Base-by-base conservation (phyloP, 495 filamentous ascomycete species). In the Penicillium manginii region DNA sequence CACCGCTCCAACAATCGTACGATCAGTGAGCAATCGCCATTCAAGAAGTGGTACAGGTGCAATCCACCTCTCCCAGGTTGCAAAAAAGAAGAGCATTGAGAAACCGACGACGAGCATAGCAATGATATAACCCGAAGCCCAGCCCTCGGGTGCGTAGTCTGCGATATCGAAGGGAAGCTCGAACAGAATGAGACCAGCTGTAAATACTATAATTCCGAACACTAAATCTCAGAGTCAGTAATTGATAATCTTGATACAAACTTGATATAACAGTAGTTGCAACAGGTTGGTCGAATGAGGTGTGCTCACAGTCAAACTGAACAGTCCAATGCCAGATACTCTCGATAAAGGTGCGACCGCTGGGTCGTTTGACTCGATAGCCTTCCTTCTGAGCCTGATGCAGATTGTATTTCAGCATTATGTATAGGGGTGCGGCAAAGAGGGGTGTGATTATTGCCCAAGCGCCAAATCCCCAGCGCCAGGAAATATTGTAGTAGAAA, bases 401-500 rank as follows among this genome's bases (percentile, higher is more conserved):
- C 39, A 78, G 69, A 67, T 85, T 83, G 58, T 67, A 54, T 53
- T 68, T 73, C 39, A 84, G 76, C 17, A 84, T 63, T 23, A 50
- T 32, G 48, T 57, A 57, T 18, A 84, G 59, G 29, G 83, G 83
- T 9, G 73, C 39, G 54, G 74, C 80, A 54, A 84, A 66, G 23
- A 81, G 52, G 1, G 82, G 84, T 2, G 77, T 76, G 62, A 86
- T 71, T 61, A 87, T 84, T 48, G 80, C 70, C 63, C 83, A 87
- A 32, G 75, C 66, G 22, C 84, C 85, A 59, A 83, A 85, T 32
- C 73, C 81, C 86, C 85, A 87, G 53, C 83, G 74, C 71, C 77
- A 88, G 29, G 76, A 73, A 15, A 75, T 66, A 1, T 76, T 61
- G 18, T 74, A 49, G 37, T 80, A 67, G 56, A 86, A 75, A 23